Evolutionary conservation across 164 flowering plant genomes (phyloP), one percentile per base, ranked within the genome.

Genomic region (Pachysandra terminalis): DNA sequence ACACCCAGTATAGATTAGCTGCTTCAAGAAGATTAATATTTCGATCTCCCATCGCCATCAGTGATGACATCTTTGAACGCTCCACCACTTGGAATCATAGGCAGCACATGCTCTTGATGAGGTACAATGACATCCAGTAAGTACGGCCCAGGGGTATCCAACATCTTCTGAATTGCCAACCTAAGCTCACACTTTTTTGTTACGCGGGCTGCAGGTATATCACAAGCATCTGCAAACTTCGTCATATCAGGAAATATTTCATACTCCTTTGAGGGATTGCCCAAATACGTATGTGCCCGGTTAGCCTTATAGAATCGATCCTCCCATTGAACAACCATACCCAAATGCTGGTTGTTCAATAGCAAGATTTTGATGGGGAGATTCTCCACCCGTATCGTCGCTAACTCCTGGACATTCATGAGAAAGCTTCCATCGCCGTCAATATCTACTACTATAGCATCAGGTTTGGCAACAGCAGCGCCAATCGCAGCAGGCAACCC

Each of bases 101-200:
- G 93, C 57, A 86, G 68, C 22, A 88, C 93, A 66, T 88, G 90
- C 63, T 88, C 93, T 74, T 86, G 90, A 75, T 86, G 93, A 2
- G 93, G 89, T 9, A 88, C 89, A 55, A 86, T 84, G 37, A 88
- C 90, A 70, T 88, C 93, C 73, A 88, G 59, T 37, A 88, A 61
- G 72, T 86, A 88, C 0, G 91, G 91, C 2, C 90, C 93, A 0
- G 89, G 87, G 10, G 93, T 86, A 19, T 83, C 87, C 80, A 88
- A 61, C 93, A 88, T 88, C 57, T 72, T 84, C 72, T 71, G 75
- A 52, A 88, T 85, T 40, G 87, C 93, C 9, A 67, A 84, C 73
- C 82, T 74, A 26, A 88, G 73, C 27, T 86, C 89, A 12, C 61
- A 73, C 68, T 76, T 80, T 70, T 68, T 81, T 5, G 81, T 75